phyloP scores from a whole-genome alignment of 1,284 basidiomycete species.

The Marasmius tenuissimus region DNA sequence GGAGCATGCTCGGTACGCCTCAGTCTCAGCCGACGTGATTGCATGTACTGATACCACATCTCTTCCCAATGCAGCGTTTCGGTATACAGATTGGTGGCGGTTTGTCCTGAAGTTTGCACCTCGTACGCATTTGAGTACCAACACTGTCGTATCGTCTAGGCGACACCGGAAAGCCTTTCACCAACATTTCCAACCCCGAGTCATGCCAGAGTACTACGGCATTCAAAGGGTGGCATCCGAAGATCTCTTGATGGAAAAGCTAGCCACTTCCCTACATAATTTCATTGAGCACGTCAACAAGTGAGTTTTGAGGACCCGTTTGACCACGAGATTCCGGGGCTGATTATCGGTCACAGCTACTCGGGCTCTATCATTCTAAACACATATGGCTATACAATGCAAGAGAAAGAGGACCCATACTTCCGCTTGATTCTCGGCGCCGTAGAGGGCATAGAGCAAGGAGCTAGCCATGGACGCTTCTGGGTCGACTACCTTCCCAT shows the following conservation, averaged over 20 bases:
- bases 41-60: no score
- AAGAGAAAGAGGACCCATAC: not conserved
- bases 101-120: not conserved
- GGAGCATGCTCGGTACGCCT: no score
- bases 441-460: not conserved
- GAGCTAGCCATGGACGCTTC: not conserved
- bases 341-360: not conserved
- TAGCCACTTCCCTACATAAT: not conserved
- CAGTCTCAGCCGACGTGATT: no score
- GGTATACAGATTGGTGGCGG: not conserved
- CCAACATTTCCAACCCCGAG: not conserved
- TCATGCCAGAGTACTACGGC: not conserved
- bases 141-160: not conserved
- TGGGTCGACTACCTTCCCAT: not conserved
- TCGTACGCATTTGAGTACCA: not conserved
- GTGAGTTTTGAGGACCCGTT: not conserved
- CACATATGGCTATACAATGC: not conserved
- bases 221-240: not conserved
- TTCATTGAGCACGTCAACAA: not conserved
- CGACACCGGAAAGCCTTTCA: not conserved
- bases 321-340: not conserved
- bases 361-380: not conserved
- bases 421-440: not conserved
- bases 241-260: not conserved
- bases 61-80: not conserved